These are phyloP conservation scores for Micromonas pusilla DNA, from an alignment of 139 green algal species.

Conservation along the genomic window DNA sequence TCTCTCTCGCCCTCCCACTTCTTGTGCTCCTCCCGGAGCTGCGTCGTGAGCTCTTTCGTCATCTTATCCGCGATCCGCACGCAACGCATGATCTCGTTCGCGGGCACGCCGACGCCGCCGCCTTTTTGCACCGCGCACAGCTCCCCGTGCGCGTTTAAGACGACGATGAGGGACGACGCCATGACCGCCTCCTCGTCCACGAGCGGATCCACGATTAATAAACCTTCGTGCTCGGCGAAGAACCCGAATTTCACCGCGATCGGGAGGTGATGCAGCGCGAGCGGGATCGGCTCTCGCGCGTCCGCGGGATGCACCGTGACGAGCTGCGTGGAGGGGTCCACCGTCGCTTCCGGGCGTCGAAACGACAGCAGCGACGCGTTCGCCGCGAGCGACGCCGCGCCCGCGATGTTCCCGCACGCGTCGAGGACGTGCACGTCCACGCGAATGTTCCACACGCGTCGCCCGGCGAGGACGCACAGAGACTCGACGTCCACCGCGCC, in stretches of 20 bases:
- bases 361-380: constrained; percentile 71
- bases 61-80: constrained; percentile 12
- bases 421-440: constrained; percentile 74
- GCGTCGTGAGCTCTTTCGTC: constrained; percentile 39
- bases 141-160: constrained; percentile 56
- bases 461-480: constrained; percentile 72
- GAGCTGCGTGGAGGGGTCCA: constrained; percentile 40
- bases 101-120: constrained; percentile 40
- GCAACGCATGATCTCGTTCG: constrained; percentile 37
- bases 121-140: constrained; percentile 73
- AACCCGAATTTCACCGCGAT: constrained; percentile 71
- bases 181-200: constrained; percentile 61
- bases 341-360: constrained; percentile 56
- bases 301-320: constrained; percentile 46
- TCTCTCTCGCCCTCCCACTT: constrained; percentile 50
- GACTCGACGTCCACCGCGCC: constrained; percentile 77
- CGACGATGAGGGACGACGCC: constrained; percentile 31
- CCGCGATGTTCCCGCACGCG: constrained; percentile 68
- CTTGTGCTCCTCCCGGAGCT: constrained; percentile 50
- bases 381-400: constrained; percentile 61
- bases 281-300: constrained; percentile 64
- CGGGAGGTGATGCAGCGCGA: constrained; percentile 82
- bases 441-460: constrained; percentile 69
- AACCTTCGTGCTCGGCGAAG: constrained; percentile 52
- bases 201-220: constrained; percentile 57